Conservation (phyloP, 768 basidiomycete species). For the Amylocystis lapponica region DNA sequence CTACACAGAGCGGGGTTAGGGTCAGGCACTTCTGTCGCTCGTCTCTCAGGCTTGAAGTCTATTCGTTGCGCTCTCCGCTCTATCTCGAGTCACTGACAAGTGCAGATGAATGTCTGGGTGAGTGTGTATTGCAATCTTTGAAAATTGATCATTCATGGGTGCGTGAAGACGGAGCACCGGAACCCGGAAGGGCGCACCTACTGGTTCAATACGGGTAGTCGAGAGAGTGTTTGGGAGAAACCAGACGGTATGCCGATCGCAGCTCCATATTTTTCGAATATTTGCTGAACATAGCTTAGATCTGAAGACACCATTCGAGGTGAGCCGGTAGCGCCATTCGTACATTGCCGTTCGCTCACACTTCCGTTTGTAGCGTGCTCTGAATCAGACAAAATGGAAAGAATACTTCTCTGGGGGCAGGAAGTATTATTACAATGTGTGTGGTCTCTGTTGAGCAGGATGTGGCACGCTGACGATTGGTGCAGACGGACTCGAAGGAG, state of each 20-base stretch:
- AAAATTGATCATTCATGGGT: no score
- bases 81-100: no score
- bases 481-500: conserved; percentile 78
- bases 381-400: conserved; percentile 90
- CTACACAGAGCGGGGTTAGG: no score
- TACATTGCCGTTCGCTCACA: not conserved
- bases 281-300: conserved; percentile 35
- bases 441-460: conserved; percentile 14
- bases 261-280: conserved; percentile 3
- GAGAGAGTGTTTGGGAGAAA: conserved; percentile 97
- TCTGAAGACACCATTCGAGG: conserved; percentile 90
- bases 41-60: no score
- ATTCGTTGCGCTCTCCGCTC: no score
- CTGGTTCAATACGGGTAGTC: conserved; percentile 88
- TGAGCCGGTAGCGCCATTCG: conserved; percentile 24
- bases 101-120: no score
- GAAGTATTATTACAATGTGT: conserved; percentile 86
- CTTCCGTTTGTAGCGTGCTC: conserved; percentile 54
- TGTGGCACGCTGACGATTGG: not conserved
- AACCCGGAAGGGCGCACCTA: conserved; percentile 97
- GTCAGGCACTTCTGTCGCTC: no score
- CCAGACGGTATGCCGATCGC: conserved; percentile 69
- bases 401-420: conserved; percentile 91
- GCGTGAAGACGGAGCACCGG: conserved; percentile 79
- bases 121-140: no score